phyloP scores from a whole-genome alignment of 129 eudicot species.

The Flaveria linearis region DNA sequence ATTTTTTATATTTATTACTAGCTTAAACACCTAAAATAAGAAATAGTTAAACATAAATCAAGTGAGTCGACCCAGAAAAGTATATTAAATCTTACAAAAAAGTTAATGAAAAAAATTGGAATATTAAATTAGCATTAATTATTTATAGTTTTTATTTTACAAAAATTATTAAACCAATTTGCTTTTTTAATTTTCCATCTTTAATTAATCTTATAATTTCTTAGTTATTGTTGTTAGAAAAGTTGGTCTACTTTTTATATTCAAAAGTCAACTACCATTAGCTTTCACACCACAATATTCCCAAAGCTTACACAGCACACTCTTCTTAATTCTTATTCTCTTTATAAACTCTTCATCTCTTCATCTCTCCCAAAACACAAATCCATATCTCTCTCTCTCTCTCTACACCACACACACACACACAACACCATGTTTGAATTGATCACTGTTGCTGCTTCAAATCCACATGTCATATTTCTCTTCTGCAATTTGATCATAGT shows the following conservation, averaged over 20 bases:
- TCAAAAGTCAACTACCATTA: slow-evolving; percentile 29
- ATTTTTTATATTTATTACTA: too few relatives aligned
- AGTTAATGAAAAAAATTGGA: not conserved
- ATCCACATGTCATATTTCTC: slow-evolving; percentile 51
- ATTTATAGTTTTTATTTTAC: not conserved
- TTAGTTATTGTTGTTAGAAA: slow-evolving; percentile 3
- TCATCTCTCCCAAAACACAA: slow-evolving; percentile 21
- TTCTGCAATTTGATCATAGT: slow-evolving; percentile 64
- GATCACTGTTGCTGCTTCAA: slow-evolving; percentile 52
- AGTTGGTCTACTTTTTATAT: not conserved
- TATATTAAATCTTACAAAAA: not conserved
- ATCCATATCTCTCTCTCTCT: slow-evolving; percentile 17
- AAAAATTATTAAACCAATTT: not conserved
- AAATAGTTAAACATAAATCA: not conserved
- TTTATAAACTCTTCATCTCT: slow-evolving; percentile 34
- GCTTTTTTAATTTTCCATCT: not conserved
- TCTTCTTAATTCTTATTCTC: slow-evolving; percentile 13
- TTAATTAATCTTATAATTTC: not conserved
- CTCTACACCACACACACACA: slow-evolving; percentile 6
- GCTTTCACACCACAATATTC: slow-evolving; percentile 53
- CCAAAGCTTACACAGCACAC: slow-evolving; percentile 49
- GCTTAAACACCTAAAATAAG: too few relatives aligned
- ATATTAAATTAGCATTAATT: not conserved
- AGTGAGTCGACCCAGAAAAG: not conserved
- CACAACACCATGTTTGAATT: slow-evolving; percentile 42